Conservation (phyloP, 768 basidiomycete species). For the Tricholomella constricta region DNA sequence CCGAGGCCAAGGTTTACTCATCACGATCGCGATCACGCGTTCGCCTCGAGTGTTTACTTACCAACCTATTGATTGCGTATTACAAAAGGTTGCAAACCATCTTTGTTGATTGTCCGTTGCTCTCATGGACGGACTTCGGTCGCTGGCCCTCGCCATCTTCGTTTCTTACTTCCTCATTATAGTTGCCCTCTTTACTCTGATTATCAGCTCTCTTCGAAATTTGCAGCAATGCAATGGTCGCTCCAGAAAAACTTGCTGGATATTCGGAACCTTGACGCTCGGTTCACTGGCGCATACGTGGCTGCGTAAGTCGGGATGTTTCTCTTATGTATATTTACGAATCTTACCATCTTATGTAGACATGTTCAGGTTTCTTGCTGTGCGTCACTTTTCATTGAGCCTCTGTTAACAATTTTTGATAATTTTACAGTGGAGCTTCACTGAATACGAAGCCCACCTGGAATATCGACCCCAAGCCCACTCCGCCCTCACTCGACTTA, state of each 20-base stretch:
- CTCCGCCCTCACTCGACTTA: conserved; percentile 31
- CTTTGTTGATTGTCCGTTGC: too few relatives aligned
- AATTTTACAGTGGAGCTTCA: conserved; percentile 54
- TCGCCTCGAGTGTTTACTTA: too few relatives aligned
- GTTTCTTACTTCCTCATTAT: conserved; percentile 29
- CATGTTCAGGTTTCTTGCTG: conserved; percentile 36
- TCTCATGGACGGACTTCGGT: too few relatives aligned
- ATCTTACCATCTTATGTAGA: conserved; percentile 17
- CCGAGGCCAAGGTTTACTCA: too few relatives aligned
- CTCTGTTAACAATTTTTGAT: not conserved
- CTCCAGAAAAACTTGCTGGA: not conserved
- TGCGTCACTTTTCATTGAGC: conserved; percentile 13
- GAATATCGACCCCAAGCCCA: conserved; percentile 1
- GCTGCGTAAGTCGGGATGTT: conserved; percentile 32
- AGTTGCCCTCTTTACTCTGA: conserved; percentile 20
- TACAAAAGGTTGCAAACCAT: too few relatives aligned
- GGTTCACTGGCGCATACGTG: conserved; percentile 36
- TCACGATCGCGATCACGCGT: too few relatives aligned
- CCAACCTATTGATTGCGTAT: too few relatives aligned
- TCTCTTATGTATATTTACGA: not conserved
- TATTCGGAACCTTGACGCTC: conserved; percentile 23
- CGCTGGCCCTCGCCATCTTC: conserved; percentile 21
- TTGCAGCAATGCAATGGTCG: not conserved
- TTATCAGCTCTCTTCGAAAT: conserved; percentile 5
- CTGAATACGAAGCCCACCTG: conserved; percentile 36